phyloP scores from a whole-genome alignment of 176 grass and related monocot species.

The Elaeis guineensis region DNA sequence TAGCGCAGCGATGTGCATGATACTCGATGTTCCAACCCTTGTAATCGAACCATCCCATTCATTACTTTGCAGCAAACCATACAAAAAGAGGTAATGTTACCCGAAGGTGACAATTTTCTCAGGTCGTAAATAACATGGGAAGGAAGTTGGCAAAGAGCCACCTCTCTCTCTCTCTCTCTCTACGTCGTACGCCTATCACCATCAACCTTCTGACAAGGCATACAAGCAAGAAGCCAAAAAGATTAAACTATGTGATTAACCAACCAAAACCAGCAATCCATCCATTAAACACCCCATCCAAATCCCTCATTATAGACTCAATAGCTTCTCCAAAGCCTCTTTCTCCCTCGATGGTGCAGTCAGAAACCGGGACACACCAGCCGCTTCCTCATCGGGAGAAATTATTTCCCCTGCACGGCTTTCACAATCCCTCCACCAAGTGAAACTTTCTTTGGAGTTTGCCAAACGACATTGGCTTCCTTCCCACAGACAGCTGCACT shows the following conservation, averaged over 20 bases:
- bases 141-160: background rate
- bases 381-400: background rate
- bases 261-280: too few species aligned
- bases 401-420: background rate
- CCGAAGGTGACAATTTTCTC: too few species aligned
- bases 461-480: too few species aligned
- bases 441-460: background rate
- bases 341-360: background rate
- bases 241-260: too few species aligned
- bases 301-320: background rate
- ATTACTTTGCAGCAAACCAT: too few species aligned
- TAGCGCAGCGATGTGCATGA: too few species aligned
- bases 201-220: slow-evolving; percentile 14
- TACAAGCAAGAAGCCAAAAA: slow-evolving; percentile 14
- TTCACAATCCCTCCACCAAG: background rate
- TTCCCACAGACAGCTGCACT: too few species aligned
- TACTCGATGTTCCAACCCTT: too few species aligned
- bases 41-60: too few species aligned
- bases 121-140: too few species aligned
- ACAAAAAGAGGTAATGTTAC: too few species aligned
- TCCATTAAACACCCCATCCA: too few species aligned
- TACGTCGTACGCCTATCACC: slow-evolving; percentile 13
- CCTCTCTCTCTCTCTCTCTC: background rate
- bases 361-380: background rate
- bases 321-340: background rate